Evolutionary conservation across 306 rosid genomes (phyloP), one percentile per base, ranked within the genome.

Genomic region (Mucuna pruriens): DNA sequence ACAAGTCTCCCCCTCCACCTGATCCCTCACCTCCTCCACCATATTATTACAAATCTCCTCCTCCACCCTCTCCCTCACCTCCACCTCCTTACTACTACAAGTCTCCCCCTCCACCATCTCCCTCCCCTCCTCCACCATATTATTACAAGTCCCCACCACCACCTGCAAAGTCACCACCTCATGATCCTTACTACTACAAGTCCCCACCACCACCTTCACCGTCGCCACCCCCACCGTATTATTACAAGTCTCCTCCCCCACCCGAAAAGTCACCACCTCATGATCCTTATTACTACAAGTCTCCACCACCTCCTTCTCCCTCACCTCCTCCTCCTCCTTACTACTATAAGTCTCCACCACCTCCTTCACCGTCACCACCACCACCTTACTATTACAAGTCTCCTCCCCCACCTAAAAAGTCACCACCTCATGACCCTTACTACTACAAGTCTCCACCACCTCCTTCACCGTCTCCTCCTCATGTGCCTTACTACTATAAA

Each of bases 241-340:
- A 63, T 29, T 62, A 81, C 33, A 73, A n/a, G 1, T 80, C 79
- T 1, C 74, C 79, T 0, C 84, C 75, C 0, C 81, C 81, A 7
- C 81, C 85, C 16, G 33, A 44, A 16, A 22, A 44, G 6, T 64
- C 7, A 2, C 70, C 70, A 7, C 20, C 67, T 6, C 46, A 34
- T 19, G 42, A 1, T 9, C 70, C 70, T 64, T 64, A 64, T 26
- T 64, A 64, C 25, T 64, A 64, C 13, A 64, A 64, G 9, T 64
- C 72, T n/a, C n/a, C n/a, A n/a, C n/a, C n/a, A n/a, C n/a, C n/a
- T n/a, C n/a, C n/a, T n/a, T n/a, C n/a, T n/a, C n/a, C n/a, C n/a
- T n/a, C n/a, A n/a, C n/a, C n/a, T 9, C 70, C 63, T 55, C 31
- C 20, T 9, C 34, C 38, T 22, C 19, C 71, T 1, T 63, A 63